Percentiles rank a stretch among this genome's conserved stretches.
These are phyloP conservation scores for Cutaneotrichosporon cavernicola DNA, from an alignment of 1,284 basidiomycete genomes.

Conservation along the genomic window DNA sequence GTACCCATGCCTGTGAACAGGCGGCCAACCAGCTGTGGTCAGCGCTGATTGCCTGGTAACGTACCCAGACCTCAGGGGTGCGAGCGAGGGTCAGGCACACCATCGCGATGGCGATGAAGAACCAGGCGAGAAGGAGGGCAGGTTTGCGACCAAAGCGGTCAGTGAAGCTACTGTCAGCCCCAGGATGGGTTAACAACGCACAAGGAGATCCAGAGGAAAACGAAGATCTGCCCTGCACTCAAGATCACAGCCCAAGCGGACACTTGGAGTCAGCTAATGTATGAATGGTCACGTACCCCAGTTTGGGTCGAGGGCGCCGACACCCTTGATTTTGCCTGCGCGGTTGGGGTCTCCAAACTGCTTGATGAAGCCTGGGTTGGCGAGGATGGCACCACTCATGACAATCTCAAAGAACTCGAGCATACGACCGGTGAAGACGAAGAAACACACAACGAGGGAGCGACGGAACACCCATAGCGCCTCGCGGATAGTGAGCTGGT, in stretches of 20 bases:
- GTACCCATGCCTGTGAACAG: constrained; percentile 6
- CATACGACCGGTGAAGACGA: constrained; percentile 28
- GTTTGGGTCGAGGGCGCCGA: constrained; percentile 16
- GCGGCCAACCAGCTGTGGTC: background rate
- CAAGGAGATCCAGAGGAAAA: constrained; percentile 4
- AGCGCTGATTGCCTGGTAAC: background rate
- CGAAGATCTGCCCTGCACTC: constrained; percentile 15
- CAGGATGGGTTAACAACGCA: background rate
- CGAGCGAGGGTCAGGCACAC: constrained; percentile 9
- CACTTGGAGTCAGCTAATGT: constrained; percentile 20
- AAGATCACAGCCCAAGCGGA: constrained; percentile 28
- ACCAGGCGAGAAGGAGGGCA: constrained; percentile 10
- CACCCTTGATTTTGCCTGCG: background rate
- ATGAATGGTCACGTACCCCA: constrained; percentile 14
- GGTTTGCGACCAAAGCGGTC: constrained; percentile 30
- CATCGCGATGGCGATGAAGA: constrained; percentile 11
- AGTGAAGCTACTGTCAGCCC: background rate
- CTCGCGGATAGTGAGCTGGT: constrained; percentile 23
- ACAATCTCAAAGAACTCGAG: constrained; percentile 29
- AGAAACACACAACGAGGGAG: constrained; percentile 20
- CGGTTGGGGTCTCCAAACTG: constrained; percentile 18
- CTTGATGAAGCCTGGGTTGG: constrained; percentile 24
- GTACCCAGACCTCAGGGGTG: constrained; percentile 9
- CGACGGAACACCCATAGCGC: constrained; percentile 30
- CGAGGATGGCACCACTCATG: constrained; percentile 21